phyloP scores from a whole-genome alignment of 2,329 filamentous ascomycete species.

The Ramularia endophylla region DNA sequence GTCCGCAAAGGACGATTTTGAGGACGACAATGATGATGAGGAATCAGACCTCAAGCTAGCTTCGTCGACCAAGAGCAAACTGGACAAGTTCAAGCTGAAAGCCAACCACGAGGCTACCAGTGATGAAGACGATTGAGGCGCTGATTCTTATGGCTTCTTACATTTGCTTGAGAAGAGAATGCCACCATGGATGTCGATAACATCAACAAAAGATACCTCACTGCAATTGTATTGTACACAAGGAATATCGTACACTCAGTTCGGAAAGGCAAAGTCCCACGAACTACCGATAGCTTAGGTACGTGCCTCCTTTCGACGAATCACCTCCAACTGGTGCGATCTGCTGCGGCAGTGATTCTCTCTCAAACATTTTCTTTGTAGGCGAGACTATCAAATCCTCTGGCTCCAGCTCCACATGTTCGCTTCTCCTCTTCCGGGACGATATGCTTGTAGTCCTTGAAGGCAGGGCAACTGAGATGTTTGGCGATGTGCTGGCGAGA shows the following conservation, averaged over 20 bases:
- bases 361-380: too few relatives aligned
- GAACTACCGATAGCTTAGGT: neutral
- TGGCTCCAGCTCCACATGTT: neutral
- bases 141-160: too few relatives aligned
- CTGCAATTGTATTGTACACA: too few relatives aligned
- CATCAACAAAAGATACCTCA: too few relatives aligned
- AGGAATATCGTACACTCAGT: too few relatives aligned
- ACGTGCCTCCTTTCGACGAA: neutral
- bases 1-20: conserved; percentile 11
- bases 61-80: conserved; percentile 16
- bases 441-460: neutral
- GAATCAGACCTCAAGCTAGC: conserved; percentile 9
- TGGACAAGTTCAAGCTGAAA: conserved; percentile 33
- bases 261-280: too few relatives aligned
- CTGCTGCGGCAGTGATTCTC: neutral
- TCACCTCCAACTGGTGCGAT: neutral
- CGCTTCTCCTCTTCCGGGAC: neutral
- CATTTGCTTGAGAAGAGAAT: too few relatives aligned
- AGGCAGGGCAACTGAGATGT: too few relatives aligned
- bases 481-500: neutral
- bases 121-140: conserved; percentile 40
- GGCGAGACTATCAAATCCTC: neutral
- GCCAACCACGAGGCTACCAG: conserved; percentile 51
- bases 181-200: too few relatives aligned
- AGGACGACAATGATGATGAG: conserved; percentile 19